Evolutionary conservation across 352 stramenopile species (phyloP), one percentile per base, ranked within the genome.

Genomic region (Globisporangium barbulae): DNA sequence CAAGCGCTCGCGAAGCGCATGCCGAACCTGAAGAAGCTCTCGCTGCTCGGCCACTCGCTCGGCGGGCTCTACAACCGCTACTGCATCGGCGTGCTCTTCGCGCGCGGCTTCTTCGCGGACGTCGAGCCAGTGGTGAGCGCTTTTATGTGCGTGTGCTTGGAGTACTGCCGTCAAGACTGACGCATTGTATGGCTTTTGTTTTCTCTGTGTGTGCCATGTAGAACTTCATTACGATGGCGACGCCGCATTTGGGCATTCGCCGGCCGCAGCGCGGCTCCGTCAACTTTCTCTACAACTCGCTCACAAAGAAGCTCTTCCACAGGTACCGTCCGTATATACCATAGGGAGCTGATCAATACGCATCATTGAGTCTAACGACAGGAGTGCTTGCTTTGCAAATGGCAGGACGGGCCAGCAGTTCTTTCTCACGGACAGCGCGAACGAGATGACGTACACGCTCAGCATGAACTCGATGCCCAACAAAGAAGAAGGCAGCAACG

Each of bases 201-300:
- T 41, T 60, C n/a, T 50, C 10, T 52, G 17, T 59, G 13, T 55
- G 22, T 42, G 6, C 21, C 8, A 0, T 63, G 39, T 65, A 94
- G 85, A 94, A 93, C 65, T 91, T 94, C 45, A 80, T 94, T 53
- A 88, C 85, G 41, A 67, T 94, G 39, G 85, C 85, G 45, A 82
- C 81, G 35, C 85, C 85, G n/a, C 83, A 94, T 47, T 65, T 94
- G 55, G 85, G 85, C 50, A 89, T 90, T 30, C 81, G 83, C 28
- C 78, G 79, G 21, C 79, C 85, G 31, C 73, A 76, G 55, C 77
- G 79, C 15, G 79, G 79, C 5, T 69, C 73, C 10, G 72, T 83
- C 30, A 94, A 93, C 63, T 74, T 78, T 33, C 53, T 94, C 25
- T 82, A 79, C 63, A 94, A 94, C 63, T 65, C 68, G 5, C 37